Evolutionary conservation across 805 yeast genomes (phyloP), one percentile per base, ranked within the genome.

Genomic region (Candida fluviatilis): DNA sequence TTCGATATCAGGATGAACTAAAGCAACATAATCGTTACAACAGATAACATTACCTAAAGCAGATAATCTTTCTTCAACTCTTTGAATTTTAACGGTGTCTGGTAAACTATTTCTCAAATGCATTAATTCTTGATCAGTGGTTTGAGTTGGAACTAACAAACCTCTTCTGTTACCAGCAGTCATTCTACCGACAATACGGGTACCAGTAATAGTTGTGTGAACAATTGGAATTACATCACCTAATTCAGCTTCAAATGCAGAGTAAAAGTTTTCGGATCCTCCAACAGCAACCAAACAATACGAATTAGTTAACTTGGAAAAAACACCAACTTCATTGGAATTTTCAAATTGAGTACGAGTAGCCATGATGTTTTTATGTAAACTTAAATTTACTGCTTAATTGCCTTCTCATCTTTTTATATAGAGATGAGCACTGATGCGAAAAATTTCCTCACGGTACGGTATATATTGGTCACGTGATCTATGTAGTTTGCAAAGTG

Each of bases 81-180:
- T 80, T 70, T 93, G 99, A 54, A 93, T 89, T 66, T 85, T 90
- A 50, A 93, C 96, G 36, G 82, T 66, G 56, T 93, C 99, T 12
- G 99, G 99, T 52, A 93, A 77, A 48, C 95, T 81, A 71, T 93
- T 93, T 77, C 99, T 80, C 57, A 93, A 70, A 67, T 93, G 99
- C 83, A 89, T 93, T 50, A 93, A 78, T 66, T 93, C 99, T 67
- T 93, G 98, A 66, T 93, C 99, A 4, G 97, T 87, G 32, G 99
- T 93, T 66, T 90, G 96, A 10, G 95, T 85, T 45, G 99, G 99
- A 12, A 93, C 99, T 42, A 93, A 75, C 48, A 93, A 71, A 25
- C 99, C 99, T 62, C 98, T 80, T 73, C 99, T 84, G 77, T 93
- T 93, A 55, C 96, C 99, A 32, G 96, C 97, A 30, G 96, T 85